Conservation (phyloP, 2,329 filamentous ascomycete species). For the Aspergillus ustus region DNA sequence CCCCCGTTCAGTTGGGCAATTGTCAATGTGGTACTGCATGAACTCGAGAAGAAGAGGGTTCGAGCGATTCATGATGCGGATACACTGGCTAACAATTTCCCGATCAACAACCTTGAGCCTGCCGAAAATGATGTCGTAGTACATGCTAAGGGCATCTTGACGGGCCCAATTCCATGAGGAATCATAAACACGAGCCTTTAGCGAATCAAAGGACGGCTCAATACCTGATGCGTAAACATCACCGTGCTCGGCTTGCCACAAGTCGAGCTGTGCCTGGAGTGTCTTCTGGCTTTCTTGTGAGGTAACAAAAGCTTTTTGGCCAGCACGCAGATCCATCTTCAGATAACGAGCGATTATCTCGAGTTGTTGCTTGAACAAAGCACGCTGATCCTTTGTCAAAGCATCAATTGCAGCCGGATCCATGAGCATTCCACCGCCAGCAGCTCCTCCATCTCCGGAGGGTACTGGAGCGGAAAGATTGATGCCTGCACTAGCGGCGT, state of each 20-base stretch:
- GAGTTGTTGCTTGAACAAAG: constrained; percentile 97
- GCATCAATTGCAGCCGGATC: constrained; percentile 96
- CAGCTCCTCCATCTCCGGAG: constrained; percentile 72
- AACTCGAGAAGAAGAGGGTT: constrained; percentile 95
- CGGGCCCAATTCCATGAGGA: constrained; percentile 99
- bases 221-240: constrained; percentile 96
- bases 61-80: constrained; percentile 98
- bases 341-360: constrained; percentile 94
- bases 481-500: constrained; percentile 81
- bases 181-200: constrained; percentile 96
- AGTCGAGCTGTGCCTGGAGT: constrained; percentile 88
- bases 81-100: constrained; percentile 98
- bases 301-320: constrained; percentile 87
- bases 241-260: constrained; percentile 94
- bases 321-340: constrained; percentile 95
- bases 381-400: constrained; percentile 92
- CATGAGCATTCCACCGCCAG: constrained; percentile 95
- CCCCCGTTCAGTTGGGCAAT: constrained; percentile 93
- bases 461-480: constrained; percentile 75
- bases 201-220: constrained; percentile 86
- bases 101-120: constrained; percentile 90
- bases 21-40: constrained; percentile 99
- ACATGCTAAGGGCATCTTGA: constrained; percentile 97
- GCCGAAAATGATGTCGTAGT: constrained; percentile 98
- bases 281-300: constrained; percentile 85